These are phyloP conservation scores for Globisporangium iwayamae DNA, from an alignment of 352 stramenopile species.

Conservation along the genomic window DNA sequence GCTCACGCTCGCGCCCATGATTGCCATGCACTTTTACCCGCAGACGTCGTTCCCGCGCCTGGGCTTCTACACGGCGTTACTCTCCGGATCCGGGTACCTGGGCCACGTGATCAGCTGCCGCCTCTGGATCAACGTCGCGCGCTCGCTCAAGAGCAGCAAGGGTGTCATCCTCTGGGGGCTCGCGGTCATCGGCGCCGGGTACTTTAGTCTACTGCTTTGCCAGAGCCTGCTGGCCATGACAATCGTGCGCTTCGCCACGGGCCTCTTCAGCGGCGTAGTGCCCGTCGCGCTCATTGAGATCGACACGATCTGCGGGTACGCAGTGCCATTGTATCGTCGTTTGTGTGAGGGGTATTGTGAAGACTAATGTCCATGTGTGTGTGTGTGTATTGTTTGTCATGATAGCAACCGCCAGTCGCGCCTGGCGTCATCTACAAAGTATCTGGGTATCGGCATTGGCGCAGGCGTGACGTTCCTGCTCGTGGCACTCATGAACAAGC, in stretches of 20 bases:
- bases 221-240: slow-evolving; percentile 75
- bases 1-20: slow-evolving; percentile 64
- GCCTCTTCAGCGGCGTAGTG: slow-evolving; percentile 68
- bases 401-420: slow-evolving; percentile 60
- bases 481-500: slow-evolving; percentile 41
- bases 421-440: slow-evolving; percentile 57
- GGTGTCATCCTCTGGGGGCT: slow-evolving; percentile 81
- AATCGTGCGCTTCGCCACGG: slow-evolving; percentile 72
- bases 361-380: neutral
- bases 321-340: neutral
- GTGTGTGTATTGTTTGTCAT: neutral
- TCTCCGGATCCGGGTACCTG: slow-evolving; percentile 62
- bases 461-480: slow-evolving; percentile 48
- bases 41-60: slow-evolving; percentile 65
- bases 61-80: slow-evolving; percentile 74
- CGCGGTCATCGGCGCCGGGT: slow-evolving; percentile 57
- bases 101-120: slow-evolving; percentile 69
- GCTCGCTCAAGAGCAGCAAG: slow-evolving; percentile 72
- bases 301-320: slow-evolving; percentile 75
- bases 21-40: slow-evolving; percentile 77
- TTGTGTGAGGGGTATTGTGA: neutral
- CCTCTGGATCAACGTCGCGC: slow-evolving; percentile 76
- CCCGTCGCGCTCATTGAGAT: slow-evolving; percentile 78
- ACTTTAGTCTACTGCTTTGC: slow-evolving; percentile 73
- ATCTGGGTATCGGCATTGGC: slow-evolving; percentile 58